Percentiles rank a stretch among this genome's conserved stretches.
These are phyloP conservation scores for Dissoconium aciculare DNA, from an alignment of 2,329 filamentous ascomycete species.

Conservation along the genomic window DNA sequence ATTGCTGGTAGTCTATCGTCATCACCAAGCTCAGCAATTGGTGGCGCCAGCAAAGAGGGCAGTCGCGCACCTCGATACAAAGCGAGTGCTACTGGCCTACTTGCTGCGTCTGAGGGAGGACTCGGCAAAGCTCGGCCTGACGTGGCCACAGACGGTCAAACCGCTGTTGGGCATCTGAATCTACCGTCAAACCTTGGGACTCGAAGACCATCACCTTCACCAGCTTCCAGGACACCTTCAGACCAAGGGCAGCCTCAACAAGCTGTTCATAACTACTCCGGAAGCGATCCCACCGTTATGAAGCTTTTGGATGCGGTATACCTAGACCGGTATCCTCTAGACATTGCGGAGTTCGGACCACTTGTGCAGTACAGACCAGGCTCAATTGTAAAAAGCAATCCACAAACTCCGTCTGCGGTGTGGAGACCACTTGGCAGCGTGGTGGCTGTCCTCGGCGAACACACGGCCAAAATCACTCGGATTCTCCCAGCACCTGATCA, in stretches of 20 bases:
- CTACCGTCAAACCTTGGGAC: conserved; percentile 27
- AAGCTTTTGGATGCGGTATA: conserved; percentile 73
- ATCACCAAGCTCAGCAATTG: conserved; percentile 22
- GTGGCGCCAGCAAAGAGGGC: conserved; percentile 20
- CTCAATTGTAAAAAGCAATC: conserved; percentile 26
- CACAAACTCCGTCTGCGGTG: conserved; percentile 34
- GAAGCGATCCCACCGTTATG: conserved; percentile 51
- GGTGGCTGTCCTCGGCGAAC: conserved; percentile 79
- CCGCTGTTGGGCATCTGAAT: conserved; percentile 51
- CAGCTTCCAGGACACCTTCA: conserved; percentile 13
- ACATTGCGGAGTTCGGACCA: conserved; percentile 58
- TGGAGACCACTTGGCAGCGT: conserved; percentile 79
- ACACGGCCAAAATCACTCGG: conserved; percentile 66
- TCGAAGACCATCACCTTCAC: conserved; percentile 16
- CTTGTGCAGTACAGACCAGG: conserved; percentile 53
- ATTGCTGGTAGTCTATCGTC: conserved; percentile 21
- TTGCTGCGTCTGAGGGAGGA: conserved; percentile 42
- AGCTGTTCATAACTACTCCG: conserved; percentile 59
- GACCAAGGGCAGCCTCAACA: conserved; percentile 11
- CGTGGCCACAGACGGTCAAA: conserved; percentile 47
- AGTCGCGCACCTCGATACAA: conserved; percentile 31
- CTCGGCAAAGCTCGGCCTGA: conserved; percentile 47
- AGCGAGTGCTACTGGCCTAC: conserved; percentile 44
- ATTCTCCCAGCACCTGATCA: conserved; percentile 78
- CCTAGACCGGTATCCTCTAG: conserved; percentile 45